These are phyloP conservation scores for Ceratobasidium sp. DNA, from an alignment of 1,284 basidiomycete genomes.

Conservation along the genomic window DNA sequence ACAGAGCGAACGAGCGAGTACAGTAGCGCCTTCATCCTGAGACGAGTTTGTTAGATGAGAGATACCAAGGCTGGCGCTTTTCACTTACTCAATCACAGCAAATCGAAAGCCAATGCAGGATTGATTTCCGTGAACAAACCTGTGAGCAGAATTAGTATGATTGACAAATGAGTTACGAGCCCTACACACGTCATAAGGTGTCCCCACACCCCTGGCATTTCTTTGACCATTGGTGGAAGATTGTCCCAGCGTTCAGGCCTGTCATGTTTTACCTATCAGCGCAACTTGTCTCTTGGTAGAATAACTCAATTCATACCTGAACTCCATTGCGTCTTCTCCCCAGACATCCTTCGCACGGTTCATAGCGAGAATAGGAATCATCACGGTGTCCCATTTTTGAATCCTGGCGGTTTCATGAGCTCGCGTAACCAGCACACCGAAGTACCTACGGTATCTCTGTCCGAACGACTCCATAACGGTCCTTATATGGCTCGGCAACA, in stretches of 20 bases:
- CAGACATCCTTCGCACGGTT: background rate
- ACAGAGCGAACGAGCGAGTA: slow-evolving; percentile 36
- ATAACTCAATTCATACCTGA: slow-evolving; percentile 34
- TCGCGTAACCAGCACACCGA: slow-evolving; percentile 51
- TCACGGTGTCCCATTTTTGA: slow-evolving; percentile 27
- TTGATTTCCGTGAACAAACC: slow-evolving; percentile 53
- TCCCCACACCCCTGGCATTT: slow-evolving; percentile 71
- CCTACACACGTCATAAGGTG: slow-evolving; percentile 70
- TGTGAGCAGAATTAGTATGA: background rate
- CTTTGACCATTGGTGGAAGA: slow-evolving; percentile 62
- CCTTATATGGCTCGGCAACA: slow-evolving; percentile 39
- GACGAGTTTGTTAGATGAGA: background rate
- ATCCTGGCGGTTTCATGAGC: slow-evolving; percentile 15
- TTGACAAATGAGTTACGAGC: background rate
- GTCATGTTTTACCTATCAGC: background rate
- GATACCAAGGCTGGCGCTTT: background rate
- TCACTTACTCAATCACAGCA: slow-evolving; percentile 71
- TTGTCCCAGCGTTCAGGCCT: slow-evolving; percentile 74
- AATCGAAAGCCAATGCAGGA: slow-evolving; percentile 80
- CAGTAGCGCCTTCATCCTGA: slow-evolving; percentile 28
- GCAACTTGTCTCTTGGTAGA: background rate
- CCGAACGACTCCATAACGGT: slow-evolving; percentile 52
- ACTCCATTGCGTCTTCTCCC: slow-evolving; percentile 30
- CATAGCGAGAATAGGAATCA: slow-evolving; percentile 41
- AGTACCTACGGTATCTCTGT: slow-evolving; percentile 57